Evolutionary conservation across 148 eudicot genomes (phyloP).

Genomic region (Cornus kousa): DNA sequence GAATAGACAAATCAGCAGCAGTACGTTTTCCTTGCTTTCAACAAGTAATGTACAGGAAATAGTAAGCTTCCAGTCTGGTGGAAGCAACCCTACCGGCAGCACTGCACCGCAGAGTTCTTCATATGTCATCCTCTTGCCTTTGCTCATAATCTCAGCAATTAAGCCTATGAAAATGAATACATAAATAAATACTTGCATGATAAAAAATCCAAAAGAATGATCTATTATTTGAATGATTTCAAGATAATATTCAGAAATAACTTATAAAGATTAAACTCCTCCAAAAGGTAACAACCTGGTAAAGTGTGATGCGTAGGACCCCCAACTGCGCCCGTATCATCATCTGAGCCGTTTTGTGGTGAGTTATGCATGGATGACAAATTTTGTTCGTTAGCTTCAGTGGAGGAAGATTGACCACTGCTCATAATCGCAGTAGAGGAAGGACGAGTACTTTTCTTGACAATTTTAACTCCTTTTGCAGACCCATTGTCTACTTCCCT

Average conservation of each 20-base stretch:
- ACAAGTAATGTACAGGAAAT: not conserved
- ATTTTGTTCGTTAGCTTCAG: conserved; percentile 46
- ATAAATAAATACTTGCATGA: not conserved
- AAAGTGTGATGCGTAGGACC: conserved; percentile 65
- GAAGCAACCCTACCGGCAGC: conserved; percentile 64
- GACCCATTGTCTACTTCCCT: conserved; percentile 48
- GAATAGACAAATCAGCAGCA: conserved; percentile 5
- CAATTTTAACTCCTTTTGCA: conserved; percentile 27
- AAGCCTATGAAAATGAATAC: conserved; percentile 42
- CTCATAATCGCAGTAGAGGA: conserved; percentile 36
- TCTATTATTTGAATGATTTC: too few relatives aligned
- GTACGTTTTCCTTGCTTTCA: not conserved
- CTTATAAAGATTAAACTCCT: not conserved
- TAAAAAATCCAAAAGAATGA: not conserved
- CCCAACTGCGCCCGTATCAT: conserved; percentile 43
- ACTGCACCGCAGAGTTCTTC: conserved; percentile 91
- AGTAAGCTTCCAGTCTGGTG: conserved; percentile 4
- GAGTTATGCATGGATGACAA: conserved; percentile 41
- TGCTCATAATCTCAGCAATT: conserved; percentile 90
- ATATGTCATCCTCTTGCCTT: conserved; percentile 82
- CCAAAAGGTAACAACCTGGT: conserved; percentile 60
- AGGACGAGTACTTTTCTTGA: conserved; percentile 41
- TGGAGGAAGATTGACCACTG: conserved; percentile 53
- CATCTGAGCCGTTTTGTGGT: conserved; percentile 50
- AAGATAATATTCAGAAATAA: not conserved